These are phyloP conservation scores for Meyerozyma carpophila DNA, from an alignment of 1,139 yeast species.

Conservation along the genomic window DNA sequence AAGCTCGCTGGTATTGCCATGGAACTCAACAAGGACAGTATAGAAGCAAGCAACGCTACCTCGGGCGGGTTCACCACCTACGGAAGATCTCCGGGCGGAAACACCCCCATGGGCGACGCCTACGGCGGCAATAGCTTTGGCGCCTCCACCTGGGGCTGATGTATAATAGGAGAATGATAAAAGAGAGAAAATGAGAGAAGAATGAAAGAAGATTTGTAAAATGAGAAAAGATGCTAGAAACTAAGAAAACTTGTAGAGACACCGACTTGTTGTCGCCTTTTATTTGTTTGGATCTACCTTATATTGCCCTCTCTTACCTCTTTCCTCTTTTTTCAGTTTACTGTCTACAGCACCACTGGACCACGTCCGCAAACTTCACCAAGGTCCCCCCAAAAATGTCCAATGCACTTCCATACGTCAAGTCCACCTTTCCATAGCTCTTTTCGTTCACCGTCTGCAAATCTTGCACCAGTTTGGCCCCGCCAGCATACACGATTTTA, in stretches of 20 bases:
- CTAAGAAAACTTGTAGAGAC: no score
- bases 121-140: slow-evolving; percentile 46
- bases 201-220: background rate
- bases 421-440: slow-evolving; percentile 78
- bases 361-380: slow-evolving; percentile 70
- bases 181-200: background rate
- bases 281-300: no score
- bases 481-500: slow-evolving; percentile 93
- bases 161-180: background rate
- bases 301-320: no score
- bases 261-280: no score
- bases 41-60: slow-evolving; percentile 40
- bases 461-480: slow-evolving; percentile 74
- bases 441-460: slow-evolving; percentile 56
- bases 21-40: slow-evolving; percentile 63
- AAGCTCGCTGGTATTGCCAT: slow-evolving; percentile 87
- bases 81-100: slow-evolving; percentile 41
- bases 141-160: slow-evolving; percentile 16
- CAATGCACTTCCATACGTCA: slow-evolving; percentile 87
- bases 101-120: slow-evolving; percentile 34
- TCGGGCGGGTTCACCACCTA: slow-evolving; percentile 47
- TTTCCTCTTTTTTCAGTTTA: no score
- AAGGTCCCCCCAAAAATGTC: slow-evolving; percentile 89
- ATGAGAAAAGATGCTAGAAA: no score
- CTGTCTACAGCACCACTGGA: slow-evolving; percentile 13